Evolutionary conservation across 352 stramenopile species (phyloP), one percentile per base, ranked within the genome.

Genomic region (Phytophthora pluvialis): DNA sequence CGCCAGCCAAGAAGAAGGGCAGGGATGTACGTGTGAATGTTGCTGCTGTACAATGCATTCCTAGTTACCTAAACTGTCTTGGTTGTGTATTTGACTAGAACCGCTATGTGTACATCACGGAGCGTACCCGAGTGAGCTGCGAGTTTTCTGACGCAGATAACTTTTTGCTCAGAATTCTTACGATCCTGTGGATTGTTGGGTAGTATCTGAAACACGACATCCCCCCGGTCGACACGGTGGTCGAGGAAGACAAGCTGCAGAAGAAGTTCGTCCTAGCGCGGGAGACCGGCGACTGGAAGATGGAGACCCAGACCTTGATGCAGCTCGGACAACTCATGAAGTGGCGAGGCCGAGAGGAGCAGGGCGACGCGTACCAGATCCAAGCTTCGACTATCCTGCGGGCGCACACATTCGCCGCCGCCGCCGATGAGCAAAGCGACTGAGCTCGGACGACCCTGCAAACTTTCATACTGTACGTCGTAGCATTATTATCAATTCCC

Each of bases 301-400:
- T 72, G 11, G 81, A 94, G 49, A 80, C 85, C 13, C 72, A 90
- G 31, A 51, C 71, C 4, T 63, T 94, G 10, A 71, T 90, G 70
- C 77, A 90, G 44, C 70, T 94, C 1, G 85, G 85, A 3, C 83
- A 94, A 53, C 53, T 93, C 15, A 88, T 90, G 73, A 91, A 91
- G 40, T 93, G 85, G 85, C 78, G 86, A 48, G 80, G 80, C 0
- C 65, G 73, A 18, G 29, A 76, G 28, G 78, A 82, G 13, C 28
- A 82, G 8, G 82, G 79, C 5, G 70, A 89, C 29, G 67, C 67
- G 5, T 89, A 75, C 25, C 72, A 91, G 10, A 73, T 73, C 11
- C 75, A 90, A 42, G 81, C 81, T 8, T 83, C 83, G 5, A 69
- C 59, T 5, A 75, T 91, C 10, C 53, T 91, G 8, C 73, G 85